phyloP scores from a whole-genome alignment of 2,329 filamentous ascomycete species.

The Orbilia oligospora region DNA sequence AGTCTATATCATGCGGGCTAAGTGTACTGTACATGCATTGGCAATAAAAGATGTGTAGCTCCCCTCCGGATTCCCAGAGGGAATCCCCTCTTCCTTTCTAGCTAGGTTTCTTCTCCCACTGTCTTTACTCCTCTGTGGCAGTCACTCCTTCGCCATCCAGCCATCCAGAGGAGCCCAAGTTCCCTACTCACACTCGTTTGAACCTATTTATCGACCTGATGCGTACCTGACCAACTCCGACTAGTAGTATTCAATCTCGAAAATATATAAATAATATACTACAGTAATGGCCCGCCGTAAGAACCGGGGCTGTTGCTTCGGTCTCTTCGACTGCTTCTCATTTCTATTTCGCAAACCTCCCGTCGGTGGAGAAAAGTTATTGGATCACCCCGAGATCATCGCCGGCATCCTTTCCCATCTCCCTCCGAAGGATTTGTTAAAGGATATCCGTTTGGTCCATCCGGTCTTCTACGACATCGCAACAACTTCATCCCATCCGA shows the following conservation, averaged over 20 bases:
- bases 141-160: conserved; percentile 36
- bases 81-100: conserved; percentile 35
- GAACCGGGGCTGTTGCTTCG: conserved; percentile 46
- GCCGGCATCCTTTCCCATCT: conserved; percentile 44
- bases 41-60: conserved; percentile 42
- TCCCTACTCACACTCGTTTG: conserved; percentile 24
- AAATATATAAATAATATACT: not conserved
- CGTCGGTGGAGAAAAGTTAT: conserved; percentile 44
- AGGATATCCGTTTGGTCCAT: conserved; percentile 35
- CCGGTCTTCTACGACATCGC: conserved; percentile 47
- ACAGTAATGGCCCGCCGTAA: conserved; percentile 40
- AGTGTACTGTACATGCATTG: conserved; percentile 3
- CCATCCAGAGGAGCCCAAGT: conserved; percentile 14
- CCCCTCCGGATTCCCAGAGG: conserved; percentile 37
- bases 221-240: conserved; percentile 22
- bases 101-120: conserved; percentile 12
- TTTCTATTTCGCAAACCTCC: conserved; percentile 38
- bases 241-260: not conserved
- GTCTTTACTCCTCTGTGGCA: conserved; percentile 22
- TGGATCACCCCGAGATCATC: conserved; percentile 49
- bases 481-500: conserved; percentile 25
- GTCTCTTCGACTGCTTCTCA: conserved; percentile 43
- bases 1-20: conserved; percentile 10
- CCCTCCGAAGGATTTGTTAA: conserved; percentile 31
- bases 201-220: conserved; percentile 24